phyloP scores from a whole-genome alignment of 441 rosid genomes.

The Pelargonium australe region DNA sequence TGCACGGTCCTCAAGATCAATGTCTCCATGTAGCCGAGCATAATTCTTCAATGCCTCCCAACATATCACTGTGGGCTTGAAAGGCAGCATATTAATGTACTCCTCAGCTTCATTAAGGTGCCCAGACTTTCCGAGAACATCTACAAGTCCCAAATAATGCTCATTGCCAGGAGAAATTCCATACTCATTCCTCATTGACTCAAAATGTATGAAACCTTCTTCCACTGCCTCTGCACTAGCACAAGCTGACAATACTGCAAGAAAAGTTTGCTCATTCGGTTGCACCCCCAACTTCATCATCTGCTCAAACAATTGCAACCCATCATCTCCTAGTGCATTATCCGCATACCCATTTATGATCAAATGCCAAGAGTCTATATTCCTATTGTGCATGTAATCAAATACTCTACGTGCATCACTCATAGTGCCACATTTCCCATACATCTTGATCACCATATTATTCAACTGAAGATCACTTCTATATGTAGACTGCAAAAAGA shows the following conservation, averaged over 20 bases:
- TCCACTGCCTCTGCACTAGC: constrained; percentile 71
- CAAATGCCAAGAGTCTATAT: constrained; percentile 79
- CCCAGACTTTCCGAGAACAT: constrained; percentile 74
- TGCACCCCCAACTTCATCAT: constrained; percentile 52
- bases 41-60: constrained; percentile 65
- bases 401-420: constrained; percentile 80
- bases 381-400: constrained; percentile 68
- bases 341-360: constrained; percentile 64
- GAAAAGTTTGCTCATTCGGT: constrained; percentile 66
- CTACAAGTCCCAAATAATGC: constrained; percentile 65
- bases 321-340: constrained; percentile 77
- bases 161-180: constrained; percentile 47
- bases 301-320: constrained; percentile 72
- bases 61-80: constrained; percentile 50
- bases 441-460: constrained; percentile 67
- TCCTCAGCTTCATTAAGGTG: constrained; percentile 56
- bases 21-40: constrained; percentile 63
- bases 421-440: constrained; percentile 56
- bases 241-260: constrained; percentile 60
- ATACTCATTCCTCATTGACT: constrained; percentile 55
- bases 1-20: constrained; percentile 64
- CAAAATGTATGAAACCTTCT: constrained; percentile 74
- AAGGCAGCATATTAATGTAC: constrained; percentile 55
- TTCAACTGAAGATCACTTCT: constrained; percentile 58
- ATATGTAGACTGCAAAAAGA: constrained; percentile 54